Percentiles rank a stretch among this genome's conserved stretches.
Conservation (phyloP, 139 green algal genomes). For the Closterium sp. region DNA sequence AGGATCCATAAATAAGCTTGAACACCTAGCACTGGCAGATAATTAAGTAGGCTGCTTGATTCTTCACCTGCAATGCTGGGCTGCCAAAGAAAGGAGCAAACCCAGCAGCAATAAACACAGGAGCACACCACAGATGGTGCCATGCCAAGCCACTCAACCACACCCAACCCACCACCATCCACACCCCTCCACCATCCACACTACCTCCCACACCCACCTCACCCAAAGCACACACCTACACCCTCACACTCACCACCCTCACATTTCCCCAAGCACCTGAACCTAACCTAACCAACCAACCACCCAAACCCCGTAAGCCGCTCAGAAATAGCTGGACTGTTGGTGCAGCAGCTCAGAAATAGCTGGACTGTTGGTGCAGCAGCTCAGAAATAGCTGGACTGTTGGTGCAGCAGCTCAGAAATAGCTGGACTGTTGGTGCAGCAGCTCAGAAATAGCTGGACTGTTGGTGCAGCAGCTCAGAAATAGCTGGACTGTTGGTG, state of each 20-base stretch:
- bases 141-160: background rate
- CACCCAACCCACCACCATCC: background rate
- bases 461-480: too few species aligned
- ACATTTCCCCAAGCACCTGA: background rate
- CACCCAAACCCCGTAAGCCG: background rate
- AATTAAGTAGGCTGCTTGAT: background rate
- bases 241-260: background rate
- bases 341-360: too few species aligned
- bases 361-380: too few species aligned
- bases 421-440: too few species aligned
- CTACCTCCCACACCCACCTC: background rate
- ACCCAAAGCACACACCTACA: background rate
- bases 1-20: background rate
- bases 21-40: background rate
- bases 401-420: too few species aligned
- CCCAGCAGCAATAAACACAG: background rate
- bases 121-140: background rate
- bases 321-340: slow-evolving; percentile 1
- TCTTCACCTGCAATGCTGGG: background rate
- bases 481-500: too few species aligned
- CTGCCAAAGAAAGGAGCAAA: background rate
- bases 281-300: background rate
- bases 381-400: too few species aligned
- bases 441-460: slow-evolving; percentile 1
- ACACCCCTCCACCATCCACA: background rate